Conservation (phyloP, 1,284 basidiomycete species). For the Vanrija sp. region DNA sequence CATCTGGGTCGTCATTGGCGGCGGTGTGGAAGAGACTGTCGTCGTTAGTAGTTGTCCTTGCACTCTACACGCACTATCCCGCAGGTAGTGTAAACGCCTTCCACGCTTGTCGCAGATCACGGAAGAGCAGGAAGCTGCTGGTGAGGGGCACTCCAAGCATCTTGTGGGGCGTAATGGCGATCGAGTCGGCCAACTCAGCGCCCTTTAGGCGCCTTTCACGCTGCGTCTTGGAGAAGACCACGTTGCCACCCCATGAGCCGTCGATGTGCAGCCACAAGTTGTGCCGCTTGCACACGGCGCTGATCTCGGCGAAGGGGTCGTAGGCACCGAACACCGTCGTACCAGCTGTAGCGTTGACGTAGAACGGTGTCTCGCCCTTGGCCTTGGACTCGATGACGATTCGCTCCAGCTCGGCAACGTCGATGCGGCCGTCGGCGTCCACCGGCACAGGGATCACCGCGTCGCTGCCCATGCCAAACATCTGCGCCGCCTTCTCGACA, state of each 20-base stretch:
- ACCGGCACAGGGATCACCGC: constrained; percentile 41
- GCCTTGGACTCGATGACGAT: constrained; percentile 13
- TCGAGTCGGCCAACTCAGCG: constrained; percentile 37
- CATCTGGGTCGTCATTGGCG: constrained; percentile 15
- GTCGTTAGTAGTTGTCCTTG: neutral
- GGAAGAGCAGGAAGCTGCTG: constrained; percentile 48
- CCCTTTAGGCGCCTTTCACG: constrained; percentile 32
- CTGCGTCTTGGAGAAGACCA: constrained; percentile 36
- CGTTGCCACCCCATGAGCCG: constrained; percentile 48
- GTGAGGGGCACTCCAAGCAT: constrained; percentile 48
- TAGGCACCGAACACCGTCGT: constrained; percentile 49
- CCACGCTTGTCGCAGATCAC: constrained; percentile 31
- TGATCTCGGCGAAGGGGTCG: constrained; percentile 41
- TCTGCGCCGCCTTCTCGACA: constrained; percentile 49
- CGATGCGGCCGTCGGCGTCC: constrained; percentile 28
- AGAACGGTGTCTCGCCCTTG: constrained; percentile 39
- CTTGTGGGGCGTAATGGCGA: constrained; percentile 51
- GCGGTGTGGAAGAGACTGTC: constrained; percentile 46
- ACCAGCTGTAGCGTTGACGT: constrained; percentile 50
- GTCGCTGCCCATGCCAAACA: constrained; percentile 44
- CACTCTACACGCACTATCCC: constrained; percentile 32
- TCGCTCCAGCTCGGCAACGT: constrained; percentile 13
- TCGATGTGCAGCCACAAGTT: constrained; percentile 48
- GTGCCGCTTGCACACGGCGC: constrained; percentile 30
- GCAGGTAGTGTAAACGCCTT: constrained; percentile 45